phyloP scores from a whole-genome alignment of 2,329 filamentous ascomycete species.

The Fusarium hainanense region DNA sequence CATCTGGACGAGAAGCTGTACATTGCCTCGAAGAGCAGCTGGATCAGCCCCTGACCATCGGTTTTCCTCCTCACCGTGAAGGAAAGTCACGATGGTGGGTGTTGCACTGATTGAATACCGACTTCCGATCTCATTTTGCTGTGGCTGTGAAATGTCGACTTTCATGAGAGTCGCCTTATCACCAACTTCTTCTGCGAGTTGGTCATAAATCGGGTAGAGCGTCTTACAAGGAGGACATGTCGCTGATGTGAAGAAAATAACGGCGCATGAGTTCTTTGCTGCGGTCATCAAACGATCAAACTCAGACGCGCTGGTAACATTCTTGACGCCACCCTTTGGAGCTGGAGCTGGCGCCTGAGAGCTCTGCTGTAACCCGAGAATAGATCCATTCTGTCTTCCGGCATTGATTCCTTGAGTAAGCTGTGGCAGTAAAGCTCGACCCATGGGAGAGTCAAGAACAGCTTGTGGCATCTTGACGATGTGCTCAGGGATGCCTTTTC shows the following conservation, averaged over 20 bases:
- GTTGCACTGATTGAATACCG: constrained; percentile 79
- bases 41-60: constrained; percentile 84
- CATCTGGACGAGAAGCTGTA: constrained; percentile 79
- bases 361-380: constrained; percentile 63
- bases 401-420: constrained; percentile 63
- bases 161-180: constrained; percentile 80
- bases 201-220: constrained; percentile 83
- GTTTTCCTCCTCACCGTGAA: constrained; percentile 79
- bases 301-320: constrained; percentile 61
- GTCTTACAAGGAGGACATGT: constrained; percentile 87
- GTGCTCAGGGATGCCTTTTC: constrained; percentile 86
- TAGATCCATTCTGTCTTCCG: constrained; percentile 61
- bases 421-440: constrained; percentile 86
- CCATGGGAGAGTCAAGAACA: constrained; percentile 87
- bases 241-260: constrained; percentile 92
- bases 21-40: constrained; percentile 73
- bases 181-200: constrained; percentile 78
- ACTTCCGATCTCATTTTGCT: constrained; percentile 70
- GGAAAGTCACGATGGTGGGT: constrained; percentile 88
- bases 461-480: constrained; percentile 87
- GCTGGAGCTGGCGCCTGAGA: constrained; percentile 39
- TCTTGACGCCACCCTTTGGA: constrained; percentile 62
- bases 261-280: constrained; percentile 75
- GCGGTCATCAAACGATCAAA: constrained; percentile 58
- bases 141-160: constrained; percentile 77